phyloP scores from a whole-genome alignment of 495 filamentous ascomycete genomes.

The Cudoniella acicularis region DNA sequence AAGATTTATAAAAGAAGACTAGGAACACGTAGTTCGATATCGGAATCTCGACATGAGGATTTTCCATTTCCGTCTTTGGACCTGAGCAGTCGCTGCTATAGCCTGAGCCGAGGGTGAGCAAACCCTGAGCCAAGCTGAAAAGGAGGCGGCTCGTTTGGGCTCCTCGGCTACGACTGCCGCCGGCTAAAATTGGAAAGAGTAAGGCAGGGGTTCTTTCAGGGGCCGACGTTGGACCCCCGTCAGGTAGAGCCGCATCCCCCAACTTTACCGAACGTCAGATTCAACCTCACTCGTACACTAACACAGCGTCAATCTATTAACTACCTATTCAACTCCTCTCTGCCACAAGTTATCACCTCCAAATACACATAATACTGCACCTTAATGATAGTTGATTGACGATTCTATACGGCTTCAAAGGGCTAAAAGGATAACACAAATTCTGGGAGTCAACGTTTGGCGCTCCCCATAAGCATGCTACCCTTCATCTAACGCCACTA shows the following conservation, averaged over 20 bases:
- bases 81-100: too few species aligned
- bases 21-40: too few species aligned
- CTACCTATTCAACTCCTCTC: not conserved
- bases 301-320: not conserved
- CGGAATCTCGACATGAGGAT: too few species aligned
- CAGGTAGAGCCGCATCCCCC: not conserved
- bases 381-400: not conserved
- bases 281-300: not conserved
- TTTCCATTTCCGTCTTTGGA: too few species aligned
- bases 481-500: not conserved
- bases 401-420: not conserved
- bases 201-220: too few species aligned
- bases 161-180: too few species aligned
- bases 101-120: too few species aligned
- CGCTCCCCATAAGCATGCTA: not conserved
- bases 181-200: too few species aligned
- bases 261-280: not conserved
- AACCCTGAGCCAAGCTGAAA: too few species aligned
- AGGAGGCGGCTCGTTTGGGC: too few species aligned
- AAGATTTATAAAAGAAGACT: too few species aligned
- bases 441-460: not conserved
- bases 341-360: not conserved
- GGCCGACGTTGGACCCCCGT: constrained; percentile 2
- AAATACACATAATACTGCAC: not conserved
- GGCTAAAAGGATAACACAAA: too few species aligned